These are phyloP conservation scores for Cephaloascus albidus DNA, from an alignment of 805 yeast genomes.

Conservation along the genomic window DNA sequence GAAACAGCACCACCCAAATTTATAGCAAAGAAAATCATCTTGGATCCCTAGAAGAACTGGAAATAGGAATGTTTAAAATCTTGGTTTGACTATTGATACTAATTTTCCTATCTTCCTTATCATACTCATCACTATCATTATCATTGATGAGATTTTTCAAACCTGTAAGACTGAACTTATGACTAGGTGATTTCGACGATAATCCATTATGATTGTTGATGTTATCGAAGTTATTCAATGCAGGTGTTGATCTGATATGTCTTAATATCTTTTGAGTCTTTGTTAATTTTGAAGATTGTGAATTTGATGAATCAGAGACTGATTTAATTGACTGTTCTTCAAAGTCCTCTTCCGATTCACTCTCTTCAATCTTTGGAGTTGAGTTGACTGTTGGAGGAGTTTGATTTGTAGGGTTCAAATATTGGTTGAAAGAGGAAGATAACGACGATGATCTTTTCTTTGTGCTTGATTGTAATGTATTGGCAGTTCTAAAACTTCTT, in stretches of 20 bases:
- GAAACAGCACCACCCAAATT: background rate
- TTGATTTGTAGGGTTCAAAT: slow-evolving; percentile 2
- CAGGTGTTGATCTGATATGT: background rate
- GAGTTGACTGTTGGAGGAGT: background rate
- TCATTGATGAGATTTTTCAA: background rate
- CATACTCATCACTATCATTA: background rate
- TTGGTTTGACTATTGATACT: background rate
- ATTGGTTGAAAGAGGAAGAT: slow-evolving; percentile 6
- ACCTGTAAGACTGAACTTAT: background rate
- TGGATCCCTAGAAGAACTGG: background rate
- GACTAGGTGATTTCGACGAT: background rate
- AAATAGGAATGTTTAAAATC: background rate
- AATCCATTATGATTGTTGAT: background rate
- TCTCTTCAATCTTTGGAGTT: background rate
- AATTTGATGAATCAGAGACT: background rate
- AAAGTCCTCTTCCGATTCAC: background rate
- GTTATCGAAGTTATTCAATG: background rate
- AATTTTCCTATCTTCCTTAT: background rate
- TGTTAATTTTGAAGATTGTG: background rate
- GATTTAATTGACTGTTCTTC: background rate
- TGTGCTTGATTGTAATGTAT: slow-evolving; percentile 2
- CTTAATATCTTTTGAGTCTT: background rate
- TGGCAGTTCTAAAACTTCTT: slow-evolving; percentile 2
- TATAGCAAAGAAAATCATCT: too few species aligned
- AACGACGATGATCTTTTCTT: slow-evolving; percentile 6